Evolutionary conservation across 2,329 filamentous ascomycete genomes (phyloP).

Genomic region (Penicillium sp.): DNA sequence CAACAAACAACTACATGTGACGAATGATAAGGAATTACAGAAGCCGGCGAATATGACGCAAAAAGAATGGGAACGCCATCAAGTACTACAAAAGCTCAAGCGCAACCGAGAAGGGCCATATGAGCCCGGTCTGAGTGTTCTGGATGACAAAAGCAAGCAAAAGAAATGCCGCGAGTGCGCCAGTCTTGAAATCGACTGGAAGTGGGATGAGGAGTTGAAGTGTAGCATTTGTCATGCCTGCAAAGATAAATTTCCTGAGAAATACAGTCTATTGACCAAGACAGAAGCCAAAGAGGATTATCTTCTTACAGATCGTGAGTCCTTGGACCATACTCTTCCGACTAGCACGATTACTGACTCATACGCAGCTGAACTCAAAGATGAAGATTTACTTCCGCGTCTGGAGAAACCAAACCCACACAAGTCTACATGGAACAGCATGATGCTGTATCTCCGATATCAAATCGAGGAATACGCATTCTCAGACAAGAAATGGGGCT

Average conservation of each 20-base stretch:
- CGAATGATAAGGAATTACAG: conserved; percentile 55
- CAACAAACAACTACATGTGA: conserved; percentile 72
- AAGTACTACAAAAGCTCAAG: conserved; percentile 71
- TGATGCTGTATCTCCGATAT: conserved; percentile 94
- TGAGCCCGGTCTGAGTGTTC: conserved; percentile 81
- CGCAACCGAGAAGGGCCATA: conserved; percentile 78
- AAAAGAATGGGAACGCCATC: conserved; percentile 86
- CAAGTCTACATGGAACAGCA: conserved; percentile 95
- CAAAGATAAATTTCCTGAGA: conserved; percentile 88
- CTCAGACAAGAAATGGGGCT: conserved; percentile 82
- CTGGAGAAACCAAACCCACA: conserved; percentile 90
- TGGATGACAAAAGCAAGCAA: conserved; percentile 63
- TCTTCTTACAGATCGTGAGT: conserved; percentile 83
- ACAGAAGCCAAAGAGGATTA: conserved; percentile 97
- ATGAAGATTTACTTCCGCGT: conserved; percentile 82
- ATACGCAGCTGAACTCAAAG: conserved; percentile 76
- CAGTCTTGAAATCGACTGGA: conserved; percentile 86
- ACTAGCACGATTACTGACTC: conserved; percentile 6
- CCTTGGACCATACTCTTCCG: background rate
- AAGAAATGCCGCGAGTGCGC: conserved; percentile 83
- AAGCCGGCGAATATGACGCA: conserved; percentile 87
- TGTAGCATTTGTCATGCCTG: conserved; percentile 76
- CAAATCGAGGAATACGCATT: conserved; percentile 96
- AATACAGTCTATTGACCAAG: conserved; percentile 94
- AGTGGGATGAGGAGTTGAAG: conserved; percentile 84